These are phyloP conservation scores for Stephanocyclus meneghinianus DNA, from an alignment of 352 stramenopile species.

Conservation along the genomic window DNA sequence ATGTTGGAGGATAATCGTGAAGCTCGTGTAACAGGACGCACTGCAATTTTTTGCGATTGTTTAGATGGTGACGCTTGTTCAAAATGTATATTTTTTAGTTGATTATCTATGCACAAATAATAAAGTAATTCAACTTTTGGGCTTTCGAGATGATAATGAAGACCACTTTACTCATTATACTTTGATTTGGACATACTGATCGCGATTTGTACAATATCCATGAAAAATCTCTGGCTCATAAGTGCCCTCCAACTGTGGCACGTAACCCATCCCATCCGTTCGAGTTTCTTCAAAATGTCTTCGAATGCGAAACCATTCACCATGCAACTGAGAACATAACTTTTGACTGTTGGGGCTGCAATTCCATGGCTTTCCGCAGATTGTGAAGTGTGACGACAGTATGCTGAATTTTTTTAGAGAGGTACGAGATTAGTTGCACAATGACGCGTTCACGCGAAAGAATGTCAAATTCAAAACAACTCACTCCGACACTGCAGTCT, in stretches of 20 bases:
- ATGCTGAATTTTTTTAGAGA: conserved; percentile 27
- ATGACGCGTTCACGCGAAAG: background rate
- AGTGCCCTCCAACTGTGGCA: conserved; percentile 19
- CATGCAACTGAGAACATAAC: conserved; percentile 31
- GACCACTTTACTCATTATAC: conserved; percentile 7
- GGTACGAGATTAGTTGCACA: background rate
- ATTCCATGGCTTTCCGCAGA: conserved; percentile 70
- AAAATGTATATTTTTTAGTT: too few relatives aligned
- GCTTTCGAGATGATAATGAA: background rate
- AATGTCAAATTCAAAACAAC: background rate
- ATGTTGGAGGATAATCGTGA: too few relatives aligned
- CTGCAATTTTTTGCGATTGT: too few relatives aligned
- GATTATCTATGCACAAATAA: too few relatives aligned
- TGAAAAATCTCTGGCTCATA: conserved; percentile 24
- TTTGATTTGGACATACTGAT: conserved; percentile 35
- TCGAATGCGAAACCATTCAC: conserved; percentile 48
- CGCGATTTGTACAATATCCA: conserved; percentile 28
- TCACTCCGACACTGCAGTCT: conserved; percentile 30
- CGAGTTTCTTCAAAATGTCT: conserved; percentile 32
- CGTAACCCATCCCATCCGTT: conserved; percentile 3
- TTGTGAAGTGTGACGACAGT: conserved; percentile 67
- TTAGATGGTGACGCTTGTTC: too few relatives aligned
- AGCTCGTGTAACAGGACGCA: too few relatives aligned
- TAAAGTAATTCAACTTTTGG: background rate
- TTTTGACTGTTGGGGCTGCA: conserved; percentile 20